Base-by-base conservation (phyloP, 768 basidiomycete genomes). In the Russula sp. region DNA sequence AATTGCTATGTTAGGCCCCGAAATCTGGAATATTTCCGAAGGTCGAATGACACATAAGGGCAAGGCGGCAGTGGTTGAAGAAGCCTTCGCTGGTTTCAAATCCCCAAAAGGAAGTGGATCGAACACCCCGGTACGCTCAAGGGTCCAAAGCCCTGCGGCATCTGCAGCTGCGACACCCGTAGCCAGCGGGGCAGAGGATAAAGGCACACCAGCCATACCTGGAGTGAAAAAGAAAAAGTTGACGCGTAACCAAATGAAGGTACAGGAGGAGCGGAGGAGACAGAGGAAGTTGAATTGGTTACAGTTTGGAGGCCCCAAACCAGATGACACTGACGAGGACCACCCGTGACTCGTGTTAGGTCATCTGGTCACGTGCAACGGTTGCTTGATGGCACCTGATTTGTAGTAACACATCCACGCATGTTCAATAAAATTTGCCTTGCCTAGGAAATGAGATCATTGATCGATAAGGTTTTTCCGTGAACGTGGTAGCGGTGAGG, bases 21-120 rank as follows among this genome's bases (percentile, higher is more conserved):
- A 98, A 75, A 94, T 95, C 66, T 98, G 96, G 95, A 82, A 95
- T 70, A 84, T 98, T 68, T 92, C 95, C 53, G 84, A 73, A 53
- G 95, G 95, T 11, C 82, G 82, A 34, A 79, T 98, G 75, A 86
- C 86, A 38, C 90, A 90, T 67, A 86, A 93, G 77, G 95, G 95
- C 69, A 98, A 97, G 75, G 77, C 81, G 4, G 85, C 90, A 14
- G 78, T 93, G 48, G 79, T 93, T 47, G 95, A 98, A 68, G 93
- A 95, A 68, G 82, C 82, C 2, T 87, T 95, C 70, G 79, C 82
- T 57, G 87, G 90, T 71, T 73, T 75, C 63, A 87, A 83, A 73
- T 82, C 85, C 18, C 81, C 83, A 5, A 87, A 79, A 73, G 86
- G 87, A 47, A 90, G 87, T 68, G 84, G 85, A 25, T 70, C 75